Percentiles rank a stretch among this genome's conserved stretches.
phyloP scores from a whole-genome alignment of 371 early-diverging fungal species.

The Zopfochytrium polystomum region DNA sequence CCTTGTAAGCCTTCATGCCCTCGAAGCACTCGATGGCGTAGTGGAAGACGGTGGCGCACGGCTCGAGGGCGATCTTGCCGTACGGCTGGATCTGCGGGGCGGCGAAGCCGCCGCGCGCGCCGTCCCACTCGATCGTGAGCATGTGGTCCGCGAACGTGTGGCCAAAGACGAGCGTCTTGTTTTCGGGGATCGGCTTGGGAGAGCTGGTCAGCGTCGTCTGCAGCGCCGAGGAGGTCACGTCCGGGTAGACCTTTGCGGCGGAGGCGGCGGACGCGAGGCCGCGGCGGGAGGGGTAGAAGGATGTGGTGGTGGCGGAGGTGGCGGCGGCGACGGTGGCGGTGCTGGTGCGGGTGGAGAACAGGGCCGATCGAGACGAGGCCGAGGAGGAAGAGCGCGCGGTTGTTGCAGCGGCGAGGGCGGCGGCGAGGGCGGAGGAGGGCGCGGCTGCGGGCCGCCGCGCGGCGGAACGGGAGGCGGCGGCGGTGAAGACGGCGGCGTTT shows the following conservation, averaged over 20 bases:
- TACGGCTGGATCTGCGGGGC: constrained; percentile 59
- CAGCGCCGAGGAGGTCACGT: constrained; percentile 16
- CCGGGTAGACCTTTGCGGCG: constrained; percentile 7
- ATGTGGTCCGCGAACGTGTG: constrained; percentile 92
- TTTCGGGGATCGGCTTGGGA: constrained; percentile 56
- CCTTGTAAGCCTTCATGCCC: constrained; percentile 87
- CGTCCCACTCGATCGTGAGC: constrained; percentile 74
- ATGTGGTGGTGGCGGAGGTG: no score
- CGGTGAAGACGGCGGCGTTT: no score
- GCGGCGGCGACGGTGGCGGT: no score
- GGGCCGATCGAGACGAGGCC: no score
- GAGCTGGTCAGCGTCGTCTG: constrained; percentile 19
- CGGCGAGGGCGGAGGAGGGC: no score
- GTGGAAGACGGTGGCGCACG: constrained; percentile 88
- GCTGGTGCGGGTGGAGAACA: no score
- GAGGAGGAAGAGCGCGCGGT: no score
- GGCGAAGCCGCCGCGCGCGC: constrained; percentile 52
- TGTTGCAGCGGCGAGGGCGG: no score
- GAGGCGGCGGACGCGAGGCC: background rate
- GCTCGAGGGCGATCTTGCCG: constrained; percentile 74
- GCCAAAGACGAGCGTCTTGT: constrained; percentile 85
- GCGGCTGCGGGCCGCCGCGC: no score
- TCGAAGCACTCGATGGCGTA: constrained; percentile 92
- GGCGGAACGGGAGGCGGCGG: no score
- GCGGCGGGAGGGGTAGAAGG: no score